phyloP scores from a whole-genome alignment of 2,329 filamentous ascomycete genomes.

The Xylogone sp. region DNA sequence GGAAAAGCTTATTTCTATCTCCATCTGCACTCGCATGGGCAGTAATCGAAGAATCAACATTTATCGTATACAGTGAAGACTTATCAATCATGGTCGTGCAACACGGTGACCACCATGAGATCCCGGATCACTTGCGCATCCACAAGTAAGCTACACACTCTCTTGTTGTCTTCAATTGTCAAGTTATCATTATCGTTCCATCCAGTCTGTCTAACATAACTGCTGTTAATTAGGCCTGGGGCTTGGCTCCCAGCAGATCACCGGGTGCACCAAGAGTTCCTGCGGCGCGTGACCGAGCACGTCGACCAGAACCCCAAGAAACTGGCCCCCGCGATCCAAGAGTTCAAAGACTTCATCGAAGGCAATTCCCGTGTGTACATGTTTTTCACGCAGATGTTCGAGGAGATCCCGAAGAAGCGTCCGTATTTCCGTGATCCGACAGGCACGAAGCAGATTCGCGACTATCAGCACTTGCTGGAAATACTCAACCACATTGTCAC shows the following conservation, averaged over 20 bases:
- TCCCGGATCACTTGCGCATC: constrained; percentile 43
- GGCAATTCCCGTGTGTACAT: constrained; percentile 60
- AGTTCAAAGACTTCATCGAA: constrained; percentile 66
- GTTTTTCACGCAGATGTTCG: constrained; percentile 65
- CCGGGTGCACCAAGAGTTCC: constrained; percentile 58
- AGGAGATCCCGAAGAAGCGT: constrained; percentile 57
- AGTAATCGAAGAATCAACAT: no score
- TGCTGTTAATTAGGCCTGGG: constrained; percentile 37
- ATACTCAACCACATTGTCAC: constrained; percentile 59
- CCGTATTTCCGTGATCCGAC: constrained; percentile 60
- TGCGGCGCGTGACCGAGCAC: constrained; percentile 51
- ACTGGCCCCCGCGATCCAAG: constrained; percentile 56
- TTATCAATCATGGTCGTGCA: constrained; percentile 34
- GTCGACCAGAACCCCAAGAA: constrained; percentile 47
- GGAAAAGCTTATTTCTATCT: no score
- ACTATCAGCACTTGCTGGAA: constrained; percentile 63
- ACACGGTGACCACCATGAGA: constrained; percentile 46
- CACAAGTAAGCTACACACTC: constrained; percentile 35
- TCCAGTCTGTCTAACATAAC: no score
- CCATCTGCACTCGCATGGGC: no score
- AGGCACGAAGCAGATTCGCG: constrained; percentile 57
- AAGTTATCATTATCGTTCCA: no score
- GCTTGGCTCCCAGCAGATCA: constrained; percentile 63
- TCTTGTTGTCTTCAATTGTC: not conserved
- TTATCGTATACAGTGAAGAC: no score